Base-by-base conservation (phyloP, 2,329 filamentous ascomycete species). In the Fusarium nurragi region DNA sequence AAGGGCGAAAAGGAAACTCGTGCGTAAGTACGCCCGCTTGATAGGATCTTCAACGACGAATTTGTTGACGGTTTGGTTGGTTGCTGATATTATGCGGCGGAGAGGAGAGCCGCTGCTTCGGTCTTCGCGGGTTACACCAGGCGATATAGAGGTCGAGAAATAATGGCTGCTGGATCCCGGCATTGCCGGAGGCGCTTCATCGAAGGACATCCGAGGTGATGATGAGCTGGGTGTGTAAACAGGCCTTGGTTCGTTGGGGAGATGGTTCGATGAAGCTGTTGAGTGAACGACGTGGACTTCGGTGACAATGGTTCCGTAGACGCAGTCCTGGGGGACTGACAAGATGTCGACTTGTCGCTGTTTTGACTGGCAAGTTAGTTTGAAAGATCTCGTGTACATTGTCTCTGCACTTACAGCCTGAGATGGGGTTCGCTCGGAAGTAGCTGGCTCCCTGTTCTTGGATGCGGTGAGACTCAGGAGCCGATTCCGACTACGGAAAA, bases 1-100 rank as follows among this genome's bases (percentile, higher is more conserved):
- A 56, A 88, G 79, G 43, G 85, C 84, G 67, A 88, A 88, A 12
- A 88, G 81, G 69, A 87, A 86, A 23, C 84, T 87, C 9, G 86
- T 88, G 14, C 85, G 81, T 39, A 88, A 78, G 69, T 88, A 88
- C 11, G 85, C 85, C 6, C 86, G 77, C 77, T 88, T 88, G 65
- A 88, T 79, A 1, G 84, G 84, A 73, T 88, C 86, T 65, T 75
- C 74, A 34, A 78, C 68, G 40, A 74, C 67, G 47, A 78, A 79
- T 47, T 75, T 77, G 58, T 63, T 63, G 2, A 71, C 50, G 3
- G 68, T 82, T 76, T 68, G 78, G 73, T 53, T 71, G 18, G 64
- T 60, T 16, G 63, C 54, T 18, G 64, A 40, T 11, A 59, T 50
- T 34, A 71, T 49, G 23, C 70, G 64, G 12, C 64, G 68, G 30